Evolutionary conservation across 2,329 filamentous ascomycete species (phyloP), one percentile per base, ranked within the genome.

Genomic region (Colletotrichum lentis): DNA sequence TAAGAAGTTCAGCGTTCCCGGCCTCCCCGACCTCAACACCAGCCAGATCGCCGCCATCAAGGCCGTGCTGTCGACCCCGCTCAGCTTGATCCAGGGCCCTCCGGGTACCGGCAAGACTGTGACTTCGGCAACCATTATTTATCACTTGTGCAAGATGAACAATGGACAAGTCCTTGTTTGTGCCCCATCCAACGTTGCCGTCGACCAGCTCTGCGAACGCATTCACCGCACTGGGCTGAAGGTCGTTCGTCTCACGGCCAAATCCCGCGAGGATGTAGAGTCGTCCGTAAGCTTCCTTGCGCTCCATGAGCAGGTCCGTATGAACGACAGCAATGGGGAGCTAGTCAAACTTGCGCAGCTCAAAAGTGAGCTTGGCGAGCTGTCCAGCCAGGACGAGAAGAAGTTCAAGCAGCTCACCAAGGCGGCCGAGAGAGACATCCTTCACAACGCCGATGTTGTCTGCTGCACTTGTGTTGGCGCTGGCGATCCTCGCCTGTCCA

Each of bases 401-500:
- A 97, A 97, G 76, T 96, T 96, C 84, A 97, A 97, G 82, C 92
- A 97, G 76, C 87, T 99, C 58, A 97, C 94, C 69, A 92, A 96
- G 74, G 90, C 91, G 66, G 96, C 96, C 10, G 96, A 99, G 80
- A 91, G 94, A 64, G 96, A 99, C 78, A 97, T 99, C 69, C 85
- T 99, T 60, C 92, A 86, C 76, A 97, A 97, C 73, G 96, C 96
- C 16, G 96, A 99, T 79, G 96, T 99, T 60, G 97, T 99, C 71
- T 99, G 96, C 84, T 99, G 96, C 80, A 99, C 96, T 70, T 99
- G 96, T 73, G 96, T 99, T 74, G 96, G 96, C 80, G 96, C 96
- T 44, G 96, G 96, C 69, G 96, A 99, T 77, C 96, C 96, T 67
- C 92, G 96, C 72, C 88, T 99, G 61, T 89, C 94, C 57, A 98